These are phyloP conservation scores for Gossypium trilobum DNA, from an alignment of 441 rosid genomes.

Conservation along the genomic window DNA sequence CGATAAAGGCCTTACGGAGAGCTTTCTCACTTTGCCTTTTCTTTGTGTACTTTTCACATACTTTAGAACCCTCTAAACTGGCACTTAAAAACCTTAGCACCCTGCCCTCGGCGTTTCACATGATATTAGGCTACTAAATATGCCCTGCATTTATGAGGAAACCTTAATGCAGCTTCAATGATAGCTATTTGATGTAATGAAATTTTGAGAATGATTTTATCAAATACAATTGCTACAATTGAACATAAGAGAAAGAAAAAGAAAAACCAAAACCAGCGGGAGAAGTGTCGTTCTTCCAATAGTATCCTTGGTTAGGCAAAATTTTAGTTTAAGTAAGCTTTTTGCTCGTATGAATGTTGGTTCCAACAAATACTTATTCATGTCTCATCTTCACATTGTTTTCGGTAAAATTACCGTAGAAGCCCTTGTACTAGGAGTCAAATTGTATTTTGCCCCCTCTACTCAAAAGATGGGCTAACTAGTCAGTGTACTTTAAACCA, in stretches of 20 bases:
- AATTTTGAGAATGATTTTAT: not conserved
- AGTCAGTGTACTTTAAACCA: no score
- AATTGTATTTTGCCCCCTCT: no score
- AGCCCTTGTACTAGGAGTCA: no score
- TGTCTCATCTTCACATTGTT: not conserved
- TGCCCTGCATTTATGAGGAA: not conserved
- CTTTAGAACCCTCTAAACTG: not conserved
- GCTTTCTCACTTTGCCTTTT: not conserved
- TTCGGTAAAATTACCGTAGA: no score
- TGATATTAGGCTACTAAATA: not conserved
- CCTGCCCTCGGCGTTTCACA: not conserved
- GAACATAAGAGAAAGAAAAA: not conserved
- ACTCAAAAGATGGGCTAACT: no score
- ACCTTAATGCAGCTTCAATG: not conserved
- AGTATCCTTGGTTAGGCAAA: not conserved
- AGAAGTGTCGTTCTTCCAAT: not conserved
- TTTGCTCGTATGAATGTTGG: not conserved
- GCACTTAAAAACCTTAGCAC: not conserved
- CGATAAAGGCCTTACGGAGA: not conserved
- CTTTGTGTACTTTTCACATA: not conserved
- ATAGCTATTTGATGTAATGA: not conserved
- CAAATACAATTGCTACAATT: not conserved
- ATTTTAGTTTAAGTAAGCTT: not conserved
- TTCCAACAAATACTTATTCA: not conserved
- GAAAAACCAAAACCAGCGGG: not conserved